Evolutionary conservation across 441 rosid genomes (phyloP).

Genomic region (Corymbia citriodora): DNA sequence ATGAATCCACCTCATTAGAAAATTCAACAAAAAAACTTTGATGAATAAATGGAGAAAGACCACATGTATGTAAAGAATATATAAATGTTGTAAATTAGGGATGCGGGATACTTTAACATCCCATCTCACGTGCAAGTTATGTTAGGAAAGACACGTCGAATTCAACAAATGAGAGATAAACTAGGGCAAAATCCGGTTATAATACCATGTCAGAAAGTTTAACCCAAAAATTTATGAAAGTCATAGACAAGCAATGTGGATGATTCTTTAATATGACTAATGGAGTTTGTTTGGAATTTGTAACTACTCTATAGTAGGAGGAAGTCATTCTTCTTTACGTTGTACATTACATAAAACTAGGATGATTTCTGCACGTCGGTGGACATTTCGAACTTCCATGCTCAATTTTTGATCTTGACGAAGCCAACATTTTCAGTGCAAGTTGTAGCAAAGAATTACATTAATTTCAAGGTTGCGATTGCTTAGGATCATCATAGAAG

Average conservation of each 20-base stretch:
- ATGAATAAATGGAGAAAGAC: not conserved
- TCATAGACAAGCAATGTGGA: not conserved
- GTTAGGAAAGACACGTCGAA: not conserved
- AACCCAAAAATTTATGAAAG: not conserved
- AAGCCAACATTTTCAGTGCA: not conserved
- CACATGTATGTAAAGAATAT: not conserved
- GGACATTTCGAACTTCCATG: not conserved
- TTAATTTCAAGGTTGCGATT: not conserved
- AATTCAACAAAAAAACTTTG: not conserved
- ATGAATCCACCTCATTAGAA: not conserved
- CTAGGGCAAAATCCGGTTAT: accelerated
- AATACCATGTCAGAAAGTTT: not conserved
- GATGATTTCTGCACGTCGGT: not conserved
- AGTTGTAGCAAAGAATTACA: not conserved
- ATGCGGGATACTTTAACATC: not conserved
- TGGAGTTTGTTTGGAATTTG: not conserved
- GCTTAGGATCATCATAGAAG: not conserved
- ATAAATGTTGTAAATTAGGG: not conserved
- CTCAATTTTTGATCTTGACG: not conserved
- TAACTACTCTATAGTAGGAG: not conserved
- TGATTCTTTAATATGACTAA: not conserved
- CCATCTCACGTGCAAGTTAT: not conserved
- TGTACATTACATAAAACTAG: not conserved
- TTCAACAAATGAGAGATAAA: not conserved
- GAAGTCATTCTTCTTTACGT: not conserved